phyloP scores from a whole-genome alignment of 441 rosid species.

The Mallotus repandus region DNA sequence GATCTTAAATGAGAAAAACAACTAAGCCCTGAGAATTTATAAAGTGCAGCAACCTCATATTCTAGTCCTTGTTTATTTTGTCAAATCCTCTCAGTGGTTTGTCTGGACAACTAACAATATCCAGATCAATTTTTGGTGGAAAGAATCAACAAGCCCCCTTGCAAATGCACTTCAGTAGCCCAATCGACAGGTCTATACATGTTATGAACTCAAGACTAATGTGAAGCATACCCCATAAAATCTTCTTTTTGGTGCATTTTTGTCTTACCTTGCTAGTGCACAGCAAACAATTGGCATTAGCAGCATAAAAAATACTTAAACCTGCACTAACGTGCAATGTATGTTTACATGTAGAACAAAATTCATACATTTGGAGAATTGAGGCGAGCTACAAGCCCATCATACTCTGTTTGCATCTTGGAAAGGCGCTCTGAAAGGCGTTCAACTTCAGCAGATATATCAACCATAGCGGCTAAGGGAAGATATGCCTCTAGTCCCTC shows the following conservation, averaged over 20 bases:
- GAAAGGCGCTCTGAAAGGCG: conserved; percentile 86
- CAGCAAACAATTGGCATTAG: not conserved
- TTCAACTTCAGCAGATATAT: conserved; percentile 79
- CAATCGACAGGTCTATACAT: not conserved
- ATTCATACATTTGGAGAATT: conserved; percentile 62
- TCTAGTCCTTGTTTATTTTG: not conserved
- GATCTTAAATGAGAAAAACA: not conserved
- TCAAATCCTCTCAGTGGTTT: too few species aligned
- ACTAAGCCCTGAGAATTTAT: not conserved
- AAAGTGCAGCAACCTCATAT: not conserved
- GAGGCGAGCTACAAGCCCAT: conserved; percentile 69
- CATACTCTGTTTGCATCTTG: conserved; percentile 85
- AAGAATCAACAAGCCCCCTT: too few species aligned
- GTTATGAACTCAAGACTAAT: not conserved
- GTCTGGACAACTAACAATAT: too few species aligned
- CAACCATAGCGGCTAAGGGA: conserved; percentile 91
- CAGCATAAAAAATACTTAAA: not conserved
- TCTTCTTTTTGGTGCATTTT: too few species aligned
- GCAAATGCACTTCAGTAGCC: not conserved
- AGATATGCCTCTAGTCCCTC: conserved; percentile 97
- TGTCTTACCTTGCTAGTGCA: too few species aligned
- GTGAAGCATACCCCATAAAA: not conserved
- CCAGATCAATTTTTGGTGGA: too few species aligned
- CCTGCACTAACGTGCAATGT: not conserved
- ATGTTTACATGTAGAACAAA: conserved; percentile 2